Conservation (phyloP, 768 basidiomycete genomes). For the Xanthoconium purpureum region DNA sequence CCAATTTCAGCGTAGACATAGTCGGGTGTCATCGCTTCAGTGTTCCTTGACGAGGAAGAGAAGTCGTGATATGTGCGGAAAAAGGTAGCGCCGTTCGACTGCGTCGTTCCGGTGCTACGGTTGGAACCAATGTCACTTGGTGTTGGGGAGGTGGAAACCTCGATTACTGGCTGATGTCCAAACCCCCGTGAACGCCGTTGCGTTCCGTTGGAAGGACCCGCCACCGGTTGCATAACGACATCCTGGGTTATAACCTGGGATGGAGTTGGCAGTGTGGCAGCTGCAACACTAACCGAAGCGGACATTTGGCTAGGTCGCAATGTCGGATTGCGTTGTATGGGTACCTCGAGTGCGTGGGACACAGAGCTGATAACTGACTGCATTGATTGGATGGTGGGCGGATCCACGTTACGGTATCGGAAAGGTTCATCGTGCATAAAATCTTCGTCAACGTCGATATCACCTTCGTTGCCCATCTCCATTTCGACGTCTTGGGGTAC, state of each 20-base stretch:
- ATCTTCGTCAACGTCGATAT: constrained; percentile 48
- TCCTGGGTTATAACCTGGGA: constrained; percentile 16
- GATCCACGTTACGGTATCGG: constrained; percentile 22
- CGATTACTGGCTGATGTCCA: constrained; percentile 57
- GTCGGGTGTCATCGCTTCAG: constrained; percentile 67
- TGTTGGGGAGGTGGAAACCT: constrained; percentile 56
- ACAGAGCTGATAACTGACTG: constrained; percentile 11
- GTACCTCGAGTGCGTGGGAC: constrained; percentile 23
- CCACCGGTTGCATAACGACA: constrained; percentile 33
- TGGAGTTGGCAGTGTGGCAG: background rate
- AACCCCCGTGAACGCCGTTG: constrained; percentile 41
- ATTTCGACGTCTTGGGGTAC: constrained; percentile 31
- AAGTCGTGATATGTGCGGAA: constrained; percentile 58
- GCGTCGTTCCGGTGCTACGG: constrained; percentile 48
- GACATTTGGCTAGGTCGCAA: constrained; percentile 20
- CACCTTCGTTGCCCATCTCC: constrained; percentile 36
- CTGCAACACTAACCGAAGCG: constrained; percentile 7
- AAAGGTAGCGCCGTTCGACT: constrained; percentile 57
- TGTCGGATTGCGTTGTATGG: constrained; percentile 30
- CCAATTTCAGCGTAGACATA: constrained; percentile 75
- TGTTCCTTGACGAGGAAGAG: constrained; percentile 39
- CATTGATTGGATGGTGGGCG: constrained; percentile 8
- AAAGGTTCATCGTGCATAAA: constrained; percentile 33
- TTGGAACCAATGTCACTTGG: constrained; percentile 60
- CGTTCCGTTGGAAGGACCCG: constrained; percentile 37